Conservation (phyloP, 2,329 filamentous ascomycete genomes). For the Penicillium oxalicum region DNA sequence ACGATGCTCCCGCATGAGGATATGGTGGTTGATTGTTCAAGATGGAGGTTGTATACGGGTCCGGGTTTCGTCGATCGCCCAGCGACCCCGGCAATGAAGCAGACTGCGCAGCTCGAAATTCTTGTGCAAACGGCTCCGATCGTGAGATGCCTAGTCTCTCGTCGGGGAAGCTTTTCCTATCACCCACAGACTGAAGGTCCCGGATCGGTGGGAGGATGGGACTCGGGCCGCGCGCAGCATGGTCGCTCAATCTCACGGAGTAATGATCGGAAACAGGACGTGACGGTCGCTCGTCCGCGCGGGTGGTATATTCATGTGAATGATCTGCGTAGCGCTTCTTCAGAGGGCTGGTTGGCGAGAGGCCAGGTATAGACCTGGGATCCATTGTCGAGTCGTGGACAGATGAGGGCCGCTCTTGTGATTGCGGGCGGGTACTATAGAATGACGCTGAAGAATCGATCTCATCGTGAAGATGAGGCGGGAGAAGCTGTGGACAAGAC, state of each 20-base stretch:
- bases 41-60: constrained; percentile 19
- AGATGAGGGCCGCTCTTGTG: constrained; percentile 27
- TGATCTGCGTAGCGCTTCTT: constrained; percentile 20
- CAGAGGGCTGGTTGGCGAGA: constrained; percentile 15
- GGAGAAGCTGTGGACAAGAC: constrained; percentile 30
- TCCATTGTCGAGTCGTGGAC: constrained; percentile 26
- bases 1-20: constrained; percentile 24
- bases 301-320: constrained; percentile 23
- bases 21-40: constrained; percentile 27
- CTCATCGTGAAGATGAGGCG: constrained; percentile 38
- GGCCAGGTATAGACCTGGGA: constrained; percentile 25
- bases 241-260: constrained; percentile 18
- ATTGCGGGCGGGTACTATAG: constrained; percentile 23
- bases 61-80: constrained; percentile 21
- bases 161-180: constrained; percentile 26
- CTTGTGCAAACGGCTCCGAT: constrained; percentile 25
- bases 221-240: constrained; percentile 28
- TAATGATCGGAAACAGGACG: constrained; percentile 19
- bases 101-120: constrained; percentile 20
- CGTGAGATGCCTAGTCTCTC: constrained; percentile 19
- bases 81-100: constrained; percentile 16
- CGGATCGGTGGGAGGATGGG: constrained; percentile 35
- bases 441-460: constrained; percentile 35
- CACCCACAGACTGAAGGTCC: constrained; percentile 31
- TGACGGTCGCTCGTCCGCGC: constrained; percentile 13